Evolutionary conservation across 805 yeast genomes (phyloP), one percentile per base, ranked within the genome.

Genomic region (Candida endomychidarum): DNA sequence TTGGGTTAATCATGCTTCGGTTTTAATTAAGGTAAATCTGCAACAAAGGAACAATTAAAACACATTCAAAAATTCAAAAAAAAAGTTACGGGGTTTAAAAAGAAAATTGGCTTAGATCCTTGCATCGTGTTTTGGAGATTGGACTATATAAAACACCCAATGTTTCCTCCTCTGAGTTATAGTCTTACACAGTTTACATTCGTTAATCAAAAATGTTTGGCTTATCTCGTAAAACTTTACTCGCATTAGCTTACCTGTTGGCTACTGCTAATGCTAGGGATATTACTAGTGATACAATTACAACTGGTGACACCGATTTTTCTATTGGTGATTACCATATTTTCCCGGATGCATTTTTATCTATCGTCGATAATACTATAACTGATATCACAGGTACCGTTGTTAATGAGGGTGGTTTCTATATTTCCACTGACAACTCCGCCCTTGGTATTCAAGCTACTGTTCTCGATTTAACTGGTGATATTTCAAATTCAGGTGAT

Each of bases 311-410:
- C n/a, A 31, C 56, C 12, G 37, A 41, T 18, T 22, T 56, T 25
- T 11, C 42, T 10, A 25, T 56, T 24, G 63, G 61, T 12, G 46
- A 40, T 35, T 41, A 54, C 18, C 49, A 42, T 10, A 44, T 61
- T 19, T 31, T 37, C 10, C 36, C 50, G 1, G 59, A 56, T 27
- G 61, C 48, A 3, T 53, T 47, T 37, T 60, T 54, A 48, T 57
- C 65, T 8, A 56, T 60, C 25, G 47, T 59, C 26, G 48, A 56
- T 35, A 55, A 54, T 37, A 47, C 54, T 5, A 7, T 48, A 12
- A 43, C 53, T 8, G 42, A 46, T 11, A 41, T 60, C 16, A 45
- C 52, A 30, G 65, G 67, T 23, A 16, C 31, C 14, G 45, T 61
- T 17, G 34, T 45, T 37, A 48, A 39, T 24, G 47, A 52, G 8